Percentiles rank a stretch among this genome's conserved stretches.
These are phyloP conservation scores for Mangifera indica DNA, from an alignment of 345 rosid species.

Conservation along the genomic window DNA sequence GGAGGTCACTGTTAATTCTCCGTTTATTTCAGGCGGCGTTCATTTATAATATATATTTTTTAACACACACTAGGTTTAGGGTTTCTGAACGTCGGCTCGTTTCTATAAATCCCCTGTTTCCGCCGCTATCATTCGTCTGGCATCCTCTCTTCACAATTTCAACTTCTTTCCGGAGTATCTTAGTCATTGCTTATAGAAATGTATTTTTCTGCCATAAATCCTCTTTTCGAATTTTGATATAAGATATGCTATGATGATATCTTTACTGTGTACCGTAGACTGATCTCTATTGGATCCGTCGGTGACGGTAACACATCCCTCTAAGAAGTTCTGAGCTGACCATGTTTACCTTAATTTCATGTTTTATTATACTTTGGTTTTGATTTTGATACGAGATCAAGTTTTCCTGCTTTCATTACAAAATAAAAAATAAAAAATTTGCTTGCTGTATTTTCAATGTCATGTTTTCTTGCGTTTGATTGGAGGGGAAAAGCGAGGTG, in stretches of 20 bases:
- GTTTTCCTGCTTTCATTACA: too few species aligned
- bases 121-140: background rate
- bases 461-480: background rate
- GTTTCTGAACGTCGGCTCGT: background rate
- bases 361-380: background rate
- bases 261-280: constrained; percentile 35
- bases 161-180: background rate
- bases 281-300: constrained; percentile 14
- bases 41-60: too few species aligned
- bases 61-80: background rate
- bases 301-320: constrained; percentile 52
- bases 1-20: too few species aligned
- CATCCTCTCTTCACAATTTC: fast-evolving
- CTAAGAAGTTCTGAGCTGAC: constrained; percentile 65
- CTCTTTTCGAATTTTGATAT: background rate
- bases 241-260: constrained; percentile 33
- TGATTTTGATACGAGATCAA: background rate
- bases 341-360: too few species aligned
- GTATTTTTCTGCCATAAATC: too few species aligned
- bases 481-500: constrained; percentile 35
- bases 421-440: too few species aligned
- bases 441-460: too few species aligned
- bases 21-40: too few species aligned
- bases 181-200: too few species aligned
- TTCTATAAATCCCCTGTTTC: constrained; percentile 11